Evolutionary conservation across 2,329 filamentous ascomycete species (phyloP).

Genomic region (Cercospora brassicicola): DNA sequence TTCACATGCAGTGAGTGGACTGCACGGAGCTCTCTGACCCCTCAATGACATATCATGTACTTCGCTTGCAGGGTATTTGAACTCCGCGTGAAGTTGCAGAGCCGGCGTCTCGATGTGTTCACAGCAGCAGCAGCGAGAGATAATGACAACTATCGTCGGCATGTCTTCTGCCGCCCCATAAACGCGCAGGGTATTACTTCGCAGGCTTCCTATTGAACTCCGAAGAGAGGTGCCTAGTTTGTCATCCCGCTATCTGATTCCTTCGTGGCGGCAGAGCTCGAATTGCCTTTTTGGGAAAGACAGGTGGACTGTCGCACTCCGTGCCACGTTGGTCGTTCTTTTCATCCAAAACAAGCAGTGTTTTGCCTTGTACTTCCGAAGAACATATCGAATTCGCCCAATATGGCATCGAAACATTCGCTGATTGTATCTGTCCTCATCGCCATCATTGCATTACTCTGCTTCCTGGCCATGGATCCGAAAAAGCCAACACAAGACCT

Average conservation of each 20-base stretch:
- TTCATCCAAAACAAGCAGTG: not conserved
- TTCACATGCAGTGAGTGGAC: not conserved
- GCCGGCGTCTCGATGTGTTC: not conserved
- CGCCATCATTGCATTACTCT: not conserved
- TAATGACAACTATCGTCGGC: not conserved
- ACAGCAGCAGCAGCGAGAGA: not conserved
- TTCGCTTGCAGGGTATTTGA: not conserved
- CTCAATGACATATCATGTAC: conserved; percentile 1
- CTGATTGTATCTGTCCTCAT: not conserved
- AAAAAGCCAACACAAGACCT: not conserved
- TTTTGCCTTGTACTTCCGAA: not conserved
- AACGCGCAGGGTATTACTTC: not conserved
- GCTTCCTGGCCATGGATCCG: not conserved
- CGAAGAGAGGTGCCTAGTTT: not conserved
- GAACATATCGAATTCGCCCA: not conserved
- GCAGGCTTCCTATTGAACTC: not conserved
- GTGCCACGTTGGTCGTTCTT: not conserved
- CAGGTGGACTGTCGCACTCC: not conserved
- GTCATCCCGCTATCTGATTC: not conserved
- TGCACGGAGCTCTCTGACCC: conserved; percentile 2
- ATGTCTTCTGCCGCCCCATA: not conserved
- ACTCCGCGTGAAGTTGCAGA: not conserved
- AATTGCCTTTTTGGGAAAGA: conserved; percentile 3
- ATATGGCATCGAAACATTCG: not conserved
- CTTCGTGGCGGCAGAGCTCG: not conserved